Evolutionary conservation across 371 early-diverging fungal genomes (phyloP), one percentile per base, ranked within the genome.

Genomic region (Rhizopus delemar): DNA sequence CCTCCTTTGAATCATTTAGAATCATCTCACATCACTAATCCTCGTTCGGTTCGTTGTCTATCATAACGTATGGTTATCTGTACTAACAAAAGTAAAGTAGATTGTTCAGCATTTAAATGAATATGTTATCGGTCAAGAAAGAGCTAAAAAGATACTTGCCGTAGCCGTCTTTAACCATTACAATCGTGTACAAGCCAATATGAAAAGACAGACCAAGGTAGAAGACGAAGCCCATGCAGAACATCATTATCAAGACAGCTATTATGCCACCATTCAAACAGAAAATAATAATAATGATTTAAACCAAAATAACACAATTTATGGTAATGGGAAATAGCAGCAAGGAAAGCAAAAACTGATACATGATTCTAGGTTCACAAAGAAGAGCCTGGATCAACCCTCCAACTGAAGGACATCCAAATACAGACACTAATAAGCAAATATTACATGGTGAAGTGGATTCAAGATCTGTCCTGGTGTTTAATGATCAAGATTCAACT

Each of bases 81-180:
- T 13, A 9, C n/a, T 36, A 51, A 33, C n/a, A 5, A 16, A 35
- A 38, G 16, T 13, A 15, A 13, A 34, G 41, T 66, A 94, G 93
- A 92, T 94, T 69, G 85, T 89, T 49, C 82, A 87, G 54, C 85
- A 90, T 60, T 64, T 95, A 66, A 87, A 95, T 71, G 88, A 92
- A 53, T 90, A 91, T 70, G 89, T 94, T 29, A 90, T 95, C 62
- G 95, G 95, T 4, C 95, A 95, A 71, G 89, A 91, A 28, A 68
- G 86, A 34, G 90, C 93, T 11, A 95, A 95, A 65, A 86, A 87
- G 71, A 86, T 86, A 8, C 74, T 95, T 36, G 81, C 95, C 0
- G 93, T 93, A 3, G 94, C 95, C 4, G 86, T 95, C 11, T 91
- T 86, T 72, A 93, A 93, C 63, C 95, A 95, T 63, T 93, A 94